phyloP scores from a whole-genome alignment of 768 basidiomycete species.

The Epithele typhae region DNA sequence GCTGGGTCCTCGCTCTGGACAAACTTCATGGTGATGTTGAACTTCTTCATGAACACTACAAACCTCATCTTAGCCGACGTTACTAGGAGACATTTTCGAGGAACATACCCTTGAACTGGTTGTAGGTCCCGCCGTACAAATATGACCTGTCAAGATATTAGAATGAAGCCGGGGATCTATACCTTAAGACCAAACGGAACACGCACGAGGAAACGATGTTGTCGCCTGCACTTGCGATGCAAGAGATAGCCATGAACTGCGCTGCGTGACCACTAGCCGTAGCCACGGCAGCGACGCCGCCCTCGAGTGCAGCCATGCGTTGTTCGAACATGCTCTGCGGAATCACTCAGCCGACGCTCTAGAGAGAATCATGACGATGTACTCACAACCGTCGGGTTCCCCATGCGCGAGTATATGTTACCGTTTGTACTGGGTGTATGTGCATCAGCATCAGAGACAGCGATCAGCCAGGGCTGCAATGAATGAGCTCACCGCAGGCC shows the following conservation, averaged over 20 bases:
- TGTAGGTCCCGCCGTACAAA: conserved; percentile 75
- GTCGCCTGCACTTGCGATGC: conserved; percentile 61
- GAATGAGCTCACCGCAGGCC: conserved; percentile 41
- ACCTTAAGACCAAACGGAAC: not conserved
- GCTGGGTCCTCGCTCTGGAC: conserved; percentile 53
- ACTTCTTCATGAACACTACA: conserved; percentile 64
- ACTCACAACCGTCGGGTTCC: conserved; percentile 63
- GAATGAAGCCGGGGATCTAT: not conserved
- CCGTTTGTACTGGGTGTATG: conserved; percentile 32
- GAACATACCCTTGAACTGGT: conserved; percentile 60
- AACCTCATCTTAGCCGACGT: not conserved
- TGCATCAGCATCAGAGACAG: not conserved
- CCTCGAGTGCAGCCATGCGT: conserved; percentile 75
- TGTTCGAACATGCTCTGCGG: conserved; percentile 72
- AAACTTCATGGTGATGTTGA: conserved; percentile 63
- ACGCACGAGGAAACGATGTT: conserved; percentile 73
- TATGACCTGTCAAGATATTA: conserved; percentile 54
- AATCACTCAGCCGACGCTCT: not conserved
- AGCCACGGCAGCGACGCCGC: conserved; percentile 72
- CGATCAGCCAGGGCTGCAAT: too few species aligned
- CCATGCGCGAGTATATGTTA: conserved; percentile 65
- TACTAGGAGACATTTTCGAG: not conserved
- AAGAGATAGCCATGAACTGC: conserved; percentile 66
- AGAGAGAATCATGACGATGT: not conserved
- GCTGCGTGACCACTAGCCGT: conserved; percentile 73